Percentiles rank a stretch among this genome's conserved stretches.
phyloP scores from a whole-genome alignment of 805 yeast species.

The Kodamaea kaohsiungensis region DNA sequence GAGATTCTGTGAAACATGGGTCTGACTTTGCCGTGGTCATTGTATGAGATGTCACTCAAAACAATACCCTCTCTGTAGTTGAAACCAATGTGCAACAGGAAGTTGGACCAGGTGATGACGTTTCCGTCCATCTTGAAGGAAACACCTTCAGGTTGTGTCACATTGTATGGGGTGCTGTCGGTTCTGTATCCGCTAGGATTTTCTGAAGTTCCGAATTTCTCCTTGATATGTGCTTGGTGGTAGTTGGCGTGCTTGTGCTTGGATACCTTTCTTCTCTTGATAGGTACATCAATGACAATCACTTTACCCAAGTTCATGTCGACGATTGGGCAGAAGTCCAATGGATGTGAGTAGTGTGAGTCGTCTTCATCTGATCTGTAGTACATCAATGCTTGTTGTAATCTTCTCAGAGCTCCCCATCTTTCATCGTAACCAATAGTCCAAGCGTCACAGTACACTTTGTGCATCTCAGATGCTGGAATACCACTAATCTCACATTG shows the following conservation, averaged over 20 bases:
- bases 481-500: constrained; percentile 73
- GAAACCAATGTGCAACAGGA: constrained; percentile 77
- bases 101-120: constrained; percentile 76
- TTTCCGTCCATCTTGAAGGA: constrained; percentile 72
- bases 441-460: constrained; percentile 68
- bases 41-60: constrained; percentile 68
- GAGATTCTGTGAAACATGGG: constrained; percentile 80
- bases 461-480: constrained; percentile 60
- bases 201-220: constrained; percentile 53
- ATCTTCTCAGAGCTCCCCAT: constrained; percentile 74
- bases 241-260: constrained; percentile 68
- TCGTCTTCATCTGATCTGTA: constrained; percentile 77
- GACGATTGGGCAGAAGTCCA: constrained; percentile 81
- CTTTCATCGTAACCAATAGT: constrained; percentile 72
- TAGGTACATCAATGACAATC: constrained; percentile 73
- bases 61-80: constrained; percentile 86
- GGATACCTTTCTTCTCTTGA: constrained; percentile 69
- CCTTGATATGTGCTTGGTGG: constrained; percentile 64
- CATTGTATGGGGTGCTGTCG: constrained; percentile 64
- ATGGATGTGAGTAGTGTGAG: constrained; percentile 72
- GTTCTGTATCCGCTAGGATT: constrained; percentile 56
- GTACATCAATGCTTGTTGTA: constrained; percentile 80
- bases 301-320: constrained; percentile 72
- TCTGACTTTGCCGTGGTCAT: constrained; percentile 72
- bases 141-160: constrained; percentile 82